These are phyloP conservation scores for Yarrowia phangngaensis DNA, from an alignment of 805 yeast genomes.

Conservation along the genomic window DNA sequence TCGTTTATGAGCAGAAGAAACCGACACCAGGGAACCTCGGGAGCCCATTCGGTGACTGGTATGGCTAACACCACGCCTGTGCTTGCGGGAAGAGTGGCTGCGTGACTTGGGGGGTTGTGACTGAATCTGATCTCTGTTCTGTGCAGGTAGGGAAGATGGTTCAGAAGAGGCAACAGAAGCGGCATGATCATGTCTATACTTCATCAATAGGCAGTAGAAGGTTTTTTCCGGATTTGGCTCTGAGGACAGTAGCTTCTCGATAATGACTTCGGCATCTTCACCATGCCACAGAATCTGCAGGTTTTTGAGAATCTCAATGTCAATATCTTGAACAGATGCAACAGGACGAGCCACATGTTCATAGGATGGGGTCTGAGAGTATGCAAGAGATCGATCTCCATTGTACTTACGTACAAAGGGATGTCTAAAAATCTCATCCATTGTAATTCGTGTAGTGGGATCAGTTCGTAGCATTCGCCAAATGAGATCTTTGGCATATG, in stretches of 20 bases:
- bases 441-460: slow-evolving; percentile 74
- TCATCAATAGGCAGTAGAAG: slow-evolving; percentile 67
- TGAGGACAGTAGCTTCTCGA: slow-evolving; percentile 50
- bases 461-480: slow-evolving; percentile 75
- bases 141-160: slow-evolving; percentile 10
- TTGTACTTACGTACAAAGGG: slow-evolving; percentile 72
- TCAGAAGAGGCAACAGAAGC: slow-evolving; percentile 1
- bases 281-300: slow-evolving; percentile 80
- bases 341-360: slow-evolving; percentile 39
- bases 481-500: slow-evolving; percentile 84
- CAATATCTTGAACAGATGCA: slow-evolving; percentile 50
- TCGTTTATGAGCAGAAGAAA: slow-evolving; percentile 34
- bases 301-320: slow-evolving; percentile 69
- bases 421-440: slow-evolving; percentile 71
- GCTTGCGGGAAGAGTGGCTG: slow-evolving; percentile 15
- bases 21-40: slow-evolving; percentile 31
- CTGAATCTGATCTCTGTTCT: slow-evolving; percentile 4
- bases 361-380: slow-evolving; percentile 30
- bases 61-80: slow-evolving; percentile 18
- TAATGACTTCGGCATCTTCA: slow-evolving; percentile 52
- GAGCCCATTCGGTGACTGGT: slow-evolving; percentile 29
- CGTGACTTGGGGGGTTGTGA: slow-evolving; percentile 18
- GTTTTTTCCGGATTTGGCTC: slow-evolving; percentile 73
- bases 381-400: slow-evolving; percentile 30
- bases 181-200: slow-evolving; percentile 66